Base-by-base conservation (phyloP, 192 early-diverging fungal species). In the Coemansia sp. region DNA sequence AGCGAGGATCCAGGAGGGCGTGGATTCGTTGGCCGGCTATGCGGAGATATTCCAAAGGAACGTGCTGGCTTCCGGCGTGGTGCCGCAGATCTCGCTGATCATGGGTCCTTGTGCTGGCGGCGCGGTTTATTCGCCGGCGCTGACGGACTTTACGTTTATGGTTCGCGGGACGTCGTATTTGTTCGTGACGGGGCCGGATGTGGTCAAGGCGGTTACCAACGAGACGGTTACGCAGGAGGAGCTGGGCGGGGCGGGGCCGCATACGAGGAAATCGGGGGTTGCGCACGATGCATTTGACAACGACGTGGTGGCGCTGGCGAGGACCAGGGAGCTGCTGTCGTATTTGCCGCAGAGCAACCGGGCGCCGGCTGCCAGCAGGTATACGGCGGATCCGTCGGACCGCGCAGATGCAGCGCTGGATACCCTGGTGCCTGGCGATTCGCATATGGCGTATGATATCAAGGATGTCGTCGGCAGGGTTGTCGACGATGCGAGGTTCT, bases 91-190 rank as follows among this genome's bases (percentile, higher is more conserved):
- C 51, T 96, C 94, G 3, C 71, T 98, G 47, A 90, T 98, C 55
- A 98, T 98, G 95, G 95, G 95, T 3, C 95, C 95, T 5, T 98
- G 94, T 67, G 95, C 95, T 25, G 95, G 95, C 72, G 95, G 95
- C 49, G 94, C 93, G 7, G 95, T 98, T 23, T 98, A 98, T 80
- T 95, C 93, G 16, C 95, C 95, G 19, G 95, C 95, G 45, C 80
- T 98, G 80, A 98, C 93, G 0, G 95, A 98, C 64, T 95, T 96
- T 57, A 95, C 90, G 1, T 92, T 96, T 64, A 98, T 98, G 95
- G 94, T 98, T n/a, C 83, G 87, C 18, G 91, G 94, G 65, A 91
- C 93, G 4, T 96, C 94, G 34, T 91, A 96, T 70, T 83, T 98
- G 58, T 98, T 95, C 78, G 95, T 98, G 29, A 98, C 95, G 6